Evolutionary conservation across 2,329 filamentous ascomycete species (phyloP).

Genomic region (Pseudocercospora pini-densiflorae): DNA sequence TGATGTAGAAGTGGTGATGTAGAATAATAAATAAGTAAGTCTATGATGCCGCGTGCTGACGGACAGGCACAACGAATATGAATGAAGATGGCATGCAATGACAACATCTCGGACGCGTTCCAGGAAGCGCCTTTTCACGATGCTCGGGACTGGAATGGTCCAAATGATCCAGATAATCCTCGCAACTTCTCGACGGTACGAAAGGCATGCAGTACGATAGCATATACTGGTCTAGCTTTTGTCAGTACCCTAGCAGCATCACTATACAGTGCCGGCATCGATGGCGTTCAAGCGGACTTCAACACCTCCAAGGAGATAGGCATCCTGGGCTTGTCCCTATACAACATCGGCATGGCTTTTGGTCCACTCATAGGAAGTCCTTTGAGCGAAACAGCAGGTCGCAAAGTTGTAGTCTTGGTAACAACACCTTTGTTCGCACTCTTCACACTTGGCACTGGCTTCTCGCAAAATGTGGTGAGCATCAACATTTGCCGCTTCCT

Average conservation of each 20-base stretch:
- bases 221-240: conserved; percentile 38
- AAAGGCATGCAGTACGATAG: conserved; percentile 31
- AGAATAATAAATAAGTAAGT: neutral
- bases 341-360: conserved; percentile 44
- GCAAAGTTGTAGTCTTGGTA: conserved; percentile 42
- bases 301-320: conserved; percentile 37
- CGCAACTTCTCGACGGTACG: conserved; percentile 36
- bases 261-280: conserved; percentile 37
- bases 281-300: conserved; percentile 32
- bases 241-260: conserved; percentile 39
- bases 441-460: conserved; percentile 42
- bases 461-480: conserved; percentile 29
- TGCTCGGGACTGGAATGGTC: conserved; percentile 35
- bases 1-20: neutral
- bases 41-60: neutral
- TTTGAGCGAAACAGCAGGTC: conserved; percentile 44
- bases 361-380: conserved; percentile 45
- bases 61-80: neutral
- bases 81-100: neutral
- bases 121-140: conserved; percentile 16
- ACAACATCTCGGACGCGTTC: neutral
- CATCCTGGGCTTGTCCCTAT: conserved; percentile 43
- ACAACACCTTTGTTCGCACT: conserved; percentile 43
- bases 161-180: conserved; percentile 38
- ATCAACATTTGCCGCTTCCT: conserved; percentile 48